These are phyloP conservation scores for Falciphora oryzae DNA, from an alignment of 2,329 filamentous ascomycete species.

Conservation along the genomic window DNA sequence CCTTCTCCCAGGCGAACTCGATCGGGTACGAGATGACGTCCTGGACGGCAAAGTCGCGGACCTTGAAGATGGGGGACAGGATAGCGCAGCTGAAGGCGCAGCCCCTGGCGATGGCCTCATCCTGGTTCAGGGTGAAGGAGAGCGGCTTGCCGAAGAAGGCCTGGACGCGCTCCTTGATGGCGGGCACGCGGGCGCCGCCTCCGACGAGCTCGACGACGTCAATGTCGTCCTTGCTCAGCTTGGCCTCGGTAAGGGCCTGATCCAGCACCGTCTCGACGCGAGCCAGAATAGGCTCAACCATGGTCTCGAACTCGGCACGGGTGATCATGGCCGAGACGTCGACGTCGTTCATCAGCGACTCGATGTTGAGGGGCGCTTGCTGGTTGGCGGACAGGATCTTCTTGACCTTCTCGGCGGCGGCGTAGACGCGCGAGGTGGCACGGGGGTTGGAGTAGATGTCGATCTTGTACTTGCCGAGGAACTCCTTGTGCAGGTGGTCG, in stretches of 20 bases:
- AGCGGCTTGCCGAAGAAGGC: conserved; percentile 88
- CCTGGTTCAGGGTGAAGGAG: conserved; percentile 96
- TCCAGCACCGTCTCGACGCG: conserved; percentile 71
- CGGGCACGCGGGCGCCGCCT: conserved; percentile 87
- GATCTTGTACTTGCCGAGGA: conserved; percentile 97
- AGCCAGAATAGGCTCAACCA: conserved; percentile 77
- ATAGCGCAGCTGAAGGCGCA: conserved; percentile 98
- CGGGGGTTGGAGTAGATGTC: conserved; percentile 89
- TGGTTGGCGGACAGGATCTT: conserved; percentile 97
- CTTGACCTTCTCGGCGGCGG: conserved; percentile 95
- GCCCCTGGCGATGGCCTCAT: conserved; percentile 92
- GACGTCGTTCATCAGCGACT: conserved; percentile 97
- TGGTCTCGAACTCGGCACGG: conserved; percentile 86
- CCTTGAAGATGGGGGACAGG: conserved; percentile 93
- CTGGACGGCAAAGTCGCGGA: conserved; percentile 95
- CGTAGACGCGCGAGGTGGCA: conserved; percentile 78
- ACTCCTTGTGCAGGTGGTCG: conserved; percentile 91
- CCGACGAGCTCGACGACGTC: conserved; percentile 91
- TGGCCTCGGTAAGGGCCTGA: conserved; percentile 89
- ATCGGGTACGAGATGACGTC: conserved; percentile 98
- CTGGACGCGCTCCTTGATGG: conserved; percentile 85
- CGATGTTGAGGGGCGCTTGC: conserved; percentile 87
- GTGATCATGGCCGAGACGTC: conserved; percentile 87
- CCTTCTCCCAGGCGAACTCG: conserved; percentile 99
- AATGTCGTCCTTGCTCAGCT: conserved; percentile 86